Base-by-base conservation (phyloP, 176 grass and related monocot species). In the Paspalum vaginatum region DNA sequence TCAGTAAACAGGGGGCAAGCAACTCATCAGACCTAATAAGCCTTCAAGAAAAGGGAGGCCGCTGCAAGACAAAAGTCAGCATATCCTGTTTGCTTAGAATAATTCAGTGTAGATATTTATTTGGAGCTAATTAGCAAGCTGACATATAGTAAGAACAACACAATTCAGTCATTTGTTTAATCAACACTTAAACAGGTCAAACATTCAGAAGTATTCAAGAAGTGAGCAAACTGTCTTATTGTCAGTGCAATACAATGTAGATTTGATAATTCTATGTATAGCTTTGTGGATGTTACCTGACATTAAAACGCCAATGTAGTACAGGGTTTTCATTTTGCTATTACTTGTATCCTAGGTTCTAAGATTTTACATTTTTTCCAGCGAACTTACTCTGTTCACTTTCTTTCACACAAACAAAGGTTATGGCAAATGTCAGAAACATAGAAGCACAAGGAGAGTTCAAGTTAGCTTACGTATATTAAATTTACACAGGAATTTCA, bases 391-490 rank as follows among this genome's bases (percentile, higher is more conserved):
- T 32, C 58, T 61, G 18, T 7, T 22, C 5, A 5, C 0, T 9
- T 56, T 56, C 20, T 21, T 56, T 10, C 17, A n/a, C 9, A 21
- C 11, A 60, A 21, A 61, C 26, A 22, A 27, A 61, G 11, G 24
- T 61, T 61, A 5, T 9, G 9, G 22, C 5, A 13, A 61, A 61
- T 61, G 58, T 65, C 15, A 56, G 21, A 45, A 27, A 80, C n/a
- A 44, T 43, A 27, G 7, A 57, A 58, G 17, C 38, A 11, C 6
- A 41, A 6, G 7, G 40, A 45, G n/a, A 27, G 39, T 46, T 42
- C 39, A 54, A 80, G 78, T 27, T 57, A 57, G 16, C 78, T 80
- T 80, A 80, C 61, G 7, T 60, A 81, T 70, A 53, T 60, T 56
- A 21, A 56, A 56, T 21, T 18, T 56, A 20, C 53, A 56, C 8